Evolutionary conservation across 139 green algal species (phyloP).

Genomic region (Chlorella sp.): DNA sequence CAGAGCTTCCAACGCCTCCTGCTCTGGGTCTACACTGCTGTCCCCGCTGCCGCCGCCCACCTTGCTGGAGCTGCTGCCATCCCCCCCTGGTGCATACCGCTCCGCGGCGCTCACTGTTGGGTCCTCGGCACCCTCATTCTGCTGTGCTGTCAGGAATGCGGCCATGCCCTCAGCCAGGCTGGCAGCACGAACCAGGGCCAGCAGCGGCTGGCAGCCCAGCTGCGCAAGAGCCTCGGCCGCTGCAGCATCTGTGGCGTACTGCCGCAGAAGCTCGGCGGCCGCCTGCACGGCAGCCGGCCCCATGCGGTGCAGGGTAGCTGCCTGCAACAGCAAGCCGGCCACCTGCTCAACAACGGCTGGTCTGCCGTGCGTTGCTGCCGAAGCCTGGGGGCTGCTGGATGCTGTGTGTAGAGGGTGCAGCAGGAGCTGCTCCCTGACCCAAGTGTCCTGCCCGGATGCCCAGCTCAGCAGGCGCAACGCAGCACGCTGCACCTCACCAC

Average conservation of each 20-base stretch:
- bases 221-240: constrained; percentile 3
- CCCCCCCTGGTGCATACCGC: too few species aligned
- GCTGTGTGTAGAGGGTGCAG: neutral
- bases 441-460: constrained; percentile 2
- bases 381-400: neutral
- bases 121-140: neutral
- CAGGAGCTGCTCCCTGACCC: constrained; percentile 21
- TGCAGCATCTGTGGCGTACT: neutral
- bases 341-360: neutral
- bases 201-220: neutral
- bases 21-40: neutral
- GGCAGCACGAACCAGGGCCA: neutral
- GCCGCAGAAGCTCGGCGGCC: neutral
- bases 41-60: neutral
- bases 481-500: neutral
- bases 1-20: constrained; percentile 16
- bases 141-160: neutral
- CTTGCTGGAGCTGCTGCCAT: neutral
- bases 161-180: constrained; percentile 5
- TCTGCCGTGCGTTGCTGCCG: neutral
- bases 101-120: neutral
- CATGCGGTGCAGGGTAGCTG: neutral
- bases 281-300: neutral
- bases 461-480: constrained; percentile 21
- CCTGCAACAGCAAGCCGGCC: neutral